Evolutionary conservation across 306 rosid species (phyloP).

Genomic region (Trifolium fragiferum): DNA sequence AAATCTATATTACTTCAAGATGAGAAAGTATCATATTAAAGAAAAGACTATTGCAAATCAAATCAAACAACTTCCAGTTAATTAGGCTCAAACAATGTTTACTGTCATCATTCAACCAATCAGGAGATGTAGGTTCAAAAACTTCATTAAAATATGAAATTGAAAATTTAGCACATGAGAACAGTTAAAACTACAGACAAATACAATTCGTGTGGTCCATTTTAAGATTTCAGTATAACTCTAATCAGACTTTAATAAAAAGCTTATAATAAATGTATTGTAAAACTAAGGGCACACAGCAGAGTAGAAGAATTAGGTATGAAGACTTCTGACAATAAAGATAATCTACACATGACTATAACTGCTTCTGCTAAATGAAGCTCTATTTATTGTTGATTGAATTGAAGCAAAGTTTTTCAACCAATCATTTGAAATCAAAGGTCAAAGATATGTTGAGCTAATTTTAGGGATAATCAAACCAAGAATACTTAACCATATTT

Average conservation of each 20-base stretch:
- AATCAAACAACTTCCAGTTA: conserved; percentile 21
- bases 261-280: conserved; percentile 20
- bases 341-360: background rate
- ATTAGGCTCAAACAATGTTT: conserved; percentile 22
- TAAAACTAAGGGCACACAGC: background rate
- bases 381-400: conserved; percentile 15
- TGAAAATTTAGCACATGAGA: conserved; percentile 3
- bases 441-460: background rate
- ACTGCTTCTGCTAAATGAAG: conserved; percentile 21
- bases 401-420: background rate
- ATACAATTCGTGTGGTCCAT: background rate
- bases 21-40: conserved; percentile 12
- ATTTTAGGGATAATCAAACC: conserved; percentile 28
- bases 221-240: conserved; percentile 27
- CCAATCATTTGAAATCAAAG: conserved; percentile 3
- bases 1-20: conserved; percentile 34
- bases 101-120: conserved; percentile 27
- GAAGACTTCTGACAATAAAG: conserved; percentile 14
- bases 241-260: conserved; percentile 11
- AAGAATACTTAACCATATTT: conserved; percentile 22
- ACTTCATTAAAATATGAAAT: conserved; percentile 25
- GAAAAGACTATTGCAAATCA: conserved; percentile 16
- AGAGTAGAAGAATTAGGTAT: conserved; percentile 12
- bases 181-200: conserved; percentile 26
- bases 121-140: conserved; percentile 14